These are phyloP conservation scores for Pezicula radicicola DNA, from an alignment of 2,329 filamentous ascomycete species.

Conservation along the genomic window DNA sequence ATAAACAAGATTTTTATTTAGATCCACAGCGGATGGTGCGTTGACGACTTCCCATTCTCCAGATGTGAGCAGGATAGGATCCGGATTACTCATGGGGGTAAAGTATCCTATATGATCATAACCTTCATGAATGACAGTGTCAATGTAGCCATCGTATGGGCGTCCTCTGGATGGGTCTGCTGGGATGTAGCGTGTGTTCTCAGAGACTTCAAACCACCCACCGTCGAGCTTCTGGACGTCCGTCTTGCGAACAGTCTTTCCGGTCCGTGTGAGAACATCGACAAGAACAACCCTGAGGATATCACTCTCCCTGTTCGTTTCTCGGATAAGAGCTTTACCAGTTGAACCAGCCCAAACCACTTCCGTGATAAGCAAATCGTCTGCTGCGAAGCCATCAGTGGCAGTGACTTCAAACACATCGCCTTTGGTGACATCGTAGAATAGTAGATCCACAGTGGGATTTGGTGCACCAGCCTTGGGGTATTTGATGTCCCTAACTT, in stretches of 20 bases:
- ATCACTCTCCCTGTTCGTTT: slow-evolving; percentile 93
- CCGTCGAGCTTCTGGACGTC: slow-evolving; percentile 85
- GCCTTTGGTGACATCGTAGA: slow-evolving; percentile 78
- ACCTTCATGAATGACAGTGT: slow-evolving; percentile 81
- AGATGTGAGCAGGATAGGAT: slow-evolving; percentile 82
- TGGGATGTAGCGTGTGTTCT: slow-evolving; percentile 82
- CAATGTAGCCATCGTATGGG: slow-evolving; percentile 84
- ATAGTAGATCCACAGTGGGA: slow-evolving; percentile 80
- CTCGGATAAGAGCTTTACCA: slow-evolving; percentile 78
- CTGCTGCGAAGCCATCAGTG: slow-evolving; percentile 71
- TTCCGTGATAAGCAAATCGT: slow-evolving; percentile 88
- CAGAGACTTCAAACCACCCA: slow-evolving; percentile 94
- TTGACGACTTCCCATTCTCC: slow-evolving; percentile 90
- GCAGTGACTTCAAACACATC: slow-evolving; percentile 80
- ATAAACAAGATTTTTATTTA: slow-evolving; percentile 85
- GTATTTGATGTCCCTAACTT: slow-evolving; percentile 91
- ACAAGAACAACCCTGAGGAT: slow-evolving; percentile 84
- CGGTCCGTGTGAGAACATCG: slow-evolving; percentile 70
- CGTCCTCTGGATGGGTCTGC: slow-evolving; percentile 76
- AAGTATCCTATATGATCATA: slow-evolving; percentile 95
- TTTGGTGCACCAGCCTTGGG: slow-evolving; percentile 95
- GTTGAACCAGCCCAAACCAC: slow-evolving; percentile 80
- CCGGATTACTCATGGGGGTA: slow-evolving; percentile 75
- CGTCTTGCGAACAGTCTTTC: slow-evolving; percentile 74
- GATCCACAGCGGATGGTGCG: slow-evolving; percentile 79